Evolutionary conservation across 208 protist genomes (phyloP), one percentile per base, ranked within the genome.

Genomic region (Wallacemonas collosoma): DNA sequence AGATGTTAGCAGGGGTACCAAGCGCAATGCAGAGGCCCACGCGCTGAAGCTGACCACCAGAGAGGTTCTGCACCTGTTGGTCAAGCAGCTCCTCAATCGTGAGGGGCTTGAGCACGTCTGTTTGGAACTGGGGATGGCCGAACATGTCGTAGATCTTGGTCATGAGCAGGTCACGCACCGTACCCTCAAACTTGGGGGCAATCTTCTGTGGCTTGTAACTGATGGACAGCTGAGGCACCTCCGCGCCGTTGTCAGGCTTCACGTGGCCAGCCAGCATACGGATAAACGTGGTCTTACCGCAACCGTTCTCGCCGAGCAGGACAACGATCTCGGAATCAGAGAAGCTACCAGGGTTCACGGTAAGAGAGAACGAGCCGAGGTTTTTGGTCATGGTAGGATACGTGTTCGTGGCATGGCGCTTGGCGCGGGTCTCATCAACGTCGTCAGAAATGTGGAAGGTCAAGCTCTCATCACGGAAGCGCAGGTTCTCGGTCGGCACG

Each of bases 191-290:
- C 86, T 99, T 99, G 48, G 99, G 99, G 36, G 95, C 80, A 73
- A 99, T 99, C 79, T 99, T 99, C 88, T 99, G 99, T 56, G 99
- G 99, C 83, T 99, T 99, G 93, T 99, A 99, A 69, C 95, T 99
- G 68, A 99, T 95, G 68, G 97, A 95, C 36, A 99, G 83, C 76
- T 98, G 81, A 14, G 98, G 99, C 17, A 99, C 86, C 61, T 93
- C 72, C 7, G 64, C 88, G 60, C 72, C 76, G 68, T 96, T 89
- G 73, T 98, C 95, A 36, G 95, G 91, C 75, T 95, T 92, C 65
- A 92, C 75, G n/a, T 97, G 80, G 69, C 99, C 98, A 39, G 98
- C 99, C 2, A 99, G 82, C 87, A 99, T 98, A 55, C 96, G 93
- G 80, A 99, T 99, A 84, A 99, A 99, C 1, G 99, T 99, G 9